Base-by-base conservation (phyloP, 2,329 filamentous ascomycete species). In the Pestalotiopsis sp. region DNA sequence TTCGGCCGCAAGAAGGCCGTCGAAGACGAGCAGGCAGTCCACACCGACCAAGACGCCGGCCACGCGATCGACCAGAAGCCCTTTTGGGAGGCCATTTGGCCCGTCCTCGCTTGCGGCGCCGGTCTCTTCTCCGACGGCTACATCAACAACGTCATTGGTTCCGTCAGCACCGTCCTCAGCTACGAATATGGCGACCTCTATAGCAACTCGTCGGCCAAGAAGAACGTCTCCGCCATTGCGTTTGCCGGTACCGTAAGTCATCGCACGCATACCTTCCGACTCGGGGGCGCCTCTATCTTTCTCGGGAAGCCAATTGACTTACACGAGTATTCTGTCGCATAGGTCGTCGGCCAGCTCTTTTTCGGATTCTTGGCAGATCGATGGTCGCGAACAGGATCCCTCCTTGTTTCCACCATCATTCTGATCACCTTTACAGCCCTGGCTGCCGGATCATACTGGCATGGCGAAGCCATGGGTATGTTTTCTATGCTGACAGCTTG, bases 51-150 rank as follows among this genome's bases (percentile, higher is more conserved):
- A 57, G 66, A 71, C n/a, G 52, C 30, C 35, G 61, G 55, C 20
- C 73, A 70, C 24, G 69, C 73, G 13, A 72, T 75, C 64, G 72
- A 74, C 64, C 71, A 73, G 14, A 76, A 75, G 67, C 75, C 75
- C 1, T 78, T 78, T 67, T 66, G 67, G 64, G 71, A 77, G 40
- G 72, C 73, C 4, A 78, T 82, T 22, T 75, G 87, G 85, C 93
- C 94, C 14, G 92, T 94, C 1, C 91, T 97, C 73, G 94, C 94
- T 57, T 97, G 94, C 75, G 94, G 94, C 71, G 92, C 94, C 64
- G 94, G 94, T 74, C 85, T 97, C 1, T 97, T 97, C 80, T 94
- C 91, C 26, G 94, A 97, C 78, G 94, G 94, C 17, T 97, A 97
- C 78, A 88, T 97, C 76, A 97, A 97, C 80, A 94, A 93, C 75